Evolutionary conservation across 176 grass and related monocot species (phyloP), one percentile per base, ranked within the genome.

Genomic region (bread wheat (Triticum aestivum)): DNA sequence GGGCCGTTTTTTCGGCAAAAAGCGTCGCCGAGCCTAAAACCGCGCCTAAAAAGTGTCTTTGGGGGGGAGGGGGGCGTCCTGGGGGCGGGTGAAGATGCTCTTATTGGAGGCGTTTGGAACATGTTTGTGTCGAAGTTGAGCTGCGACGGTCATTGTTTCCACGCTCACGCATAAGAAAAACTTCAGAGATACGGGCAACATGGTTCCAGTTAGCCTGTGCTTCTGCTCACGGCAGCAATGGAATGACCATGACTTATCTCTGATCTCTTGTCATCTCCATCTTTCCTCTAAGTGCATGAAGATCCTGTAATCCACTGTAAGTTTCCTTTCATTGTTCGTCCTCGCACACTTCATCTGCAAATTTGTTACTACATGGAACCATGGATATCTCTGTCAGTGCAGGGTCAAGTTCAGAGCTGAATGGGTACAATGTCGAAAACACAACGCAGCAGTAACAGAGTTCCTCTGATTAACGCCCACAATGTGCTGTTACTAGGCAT

Each of bases 341-440:
- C 47, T 29, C 15, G 24, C 38, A 79, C 39, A 17, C 44, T 33
- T 15, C 8, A 39, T 69, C 23, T 69, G 2, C 37, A 69, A 30
- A 5, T 45, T 44, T 37, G 7, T 62, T 74, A 2, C 18, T 59
- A 59, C 56, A 21, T 9, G 17, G 54, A 18, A 3, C 8, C 8
- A 2, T 9, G 7, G 18, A 59, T 59, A 21, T 21, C 54, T 58
- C 52, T 30, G 27, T 61, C 37, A 27, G 27, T 33, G 47, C 70
- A 75, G 14, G 73, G 35, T 6, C 56, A 74, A 33, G 65, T 82
- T 82, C 68, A 47, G 38, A 59, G 79, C 68, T 35, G 34, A 41
- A 81, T 69, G 26, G 61, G 27, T 70, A 29, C 15, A 37, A 82
- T 89, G 83, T 62, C 38, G 23, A 89, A 37, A 72, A 27, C 13